These are phyloP conservation scores for Nothopassalora personata DNA, from an alignment of 2,329 filamentous ascomycete genomes.

Conservation along the genomic window DNA sequence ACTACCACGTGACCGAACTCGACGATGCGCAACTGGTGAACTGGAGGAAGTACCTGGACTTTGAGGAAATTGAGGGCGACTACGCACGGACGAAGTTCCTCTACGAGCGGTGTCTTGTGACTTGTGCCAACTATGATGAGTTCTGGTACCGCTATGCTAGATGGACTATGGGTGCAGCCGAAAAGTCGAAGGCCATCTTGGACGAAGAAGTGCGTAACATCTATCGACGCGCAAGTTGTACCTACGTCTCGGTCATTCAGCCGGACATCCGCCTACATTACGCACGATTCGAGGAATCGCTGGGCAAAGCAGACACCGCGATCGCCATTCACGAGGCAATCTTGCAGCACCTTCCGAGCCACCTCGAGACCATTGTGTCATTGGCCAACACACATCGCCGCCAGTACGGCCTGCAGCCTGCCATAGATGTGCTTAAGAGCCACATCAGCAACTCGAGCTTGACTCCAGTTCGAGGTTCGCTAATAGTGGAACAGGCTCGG, in stretches of 20 bases:
- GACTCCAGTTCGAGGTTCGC: constrained; percentile 66
- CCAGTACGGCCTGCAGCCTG: constrained; percentile 75
- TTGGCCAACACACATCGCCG: constrained; percentile 82
- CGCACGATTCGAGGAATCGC: constrained; percentile 89
- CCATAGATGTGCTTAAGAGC: constrained; percentile 74
- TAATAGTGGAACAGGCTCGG: constrained; percentile 83
- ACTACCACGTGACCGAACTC: constrained; percentile 92
- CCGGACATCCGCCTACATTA: constrained; percentile 83
- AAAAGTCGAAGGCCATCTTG: constrained; percentile 82
- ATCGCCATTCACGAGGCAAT: constrained; percentile 81
- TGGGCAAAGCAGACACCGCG: constrained; percentile 69
- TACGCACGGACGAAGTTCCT: constrained; percentile 70
- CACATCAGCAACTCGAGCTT: constrained; percentile 62
- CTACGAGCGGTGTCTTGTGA: constrained; percentile 90
- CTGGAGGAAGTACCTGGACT: constrained; percentile 95
- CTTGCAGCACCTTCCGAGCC: constrained; percentile 68
- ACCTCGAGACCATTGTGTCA: constrained; percentile 81
- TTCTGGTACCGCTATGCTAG: constrained; percentile 97
- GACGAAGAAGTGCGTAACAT: constrained; percentile 80
- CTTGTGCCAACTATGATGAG: constrained; percentile 91
- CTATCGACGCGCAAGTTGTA: constrained; percentile 76
- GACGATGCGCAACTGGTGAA: constrained; percentile 79
- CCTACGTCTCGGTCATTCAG: constrained; percentile 81
- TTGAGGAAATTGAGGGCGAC: constrained; percentile 81
- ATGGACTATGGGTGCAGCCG: constrained; percentile 80